Conservation (phyloP, 2,329 filamentous ascomycete genomes). For the Aureobasidium sp. region DNA sequence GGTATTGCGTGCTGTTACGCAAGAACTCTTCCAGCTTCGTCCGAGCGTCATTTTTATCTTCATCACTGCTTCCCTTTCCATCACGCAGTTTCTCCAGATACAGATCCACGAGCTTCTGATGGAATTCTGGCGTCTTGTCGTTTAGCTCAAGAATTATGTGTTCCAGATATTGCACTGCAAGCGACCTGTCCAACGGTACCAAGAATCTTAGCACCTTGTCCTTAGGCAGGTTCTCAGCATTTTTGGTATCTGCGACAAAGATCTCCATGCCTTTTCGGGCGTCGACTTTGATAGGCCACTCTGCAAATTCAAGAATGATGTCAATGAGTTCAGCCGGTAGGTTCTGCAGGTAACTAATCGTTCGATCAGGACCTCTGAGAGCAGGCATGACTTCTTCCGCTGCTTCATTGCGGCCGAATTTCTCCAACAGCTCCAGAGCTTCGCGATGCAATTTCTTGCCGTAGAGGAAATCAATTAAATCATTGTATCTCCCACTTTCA, state of each 20-base stretch:
- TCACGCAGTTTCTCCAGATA: slow-evolving; percentile 51
- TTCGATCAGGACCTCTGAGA: slow-evolving; percentile 74
- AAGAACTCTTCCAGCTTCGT: slow-evolving; percentile 67
- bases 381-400: slow-evolving; percentile 41
- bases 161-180: slow-evolving; percentile 79
- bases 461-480: slow-evolving; percentile 95
- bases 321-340: slow-evolving; percentile 82
- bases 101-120: slow-evolving; percentile 73
- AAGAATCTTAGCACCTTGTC: slow-evolving; percentile 70
- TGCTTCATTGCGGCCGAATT: slow-evolving; percentile 60
- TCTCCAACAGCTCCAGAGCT: slow-evolving; percentile 72
- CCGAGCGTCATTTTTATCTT: slow-evolving; percentile 28
- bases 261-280: slow-evolving; percentile 80
- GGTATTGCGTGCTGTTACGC: slow-evolving; percentile 70
- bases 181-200: slow-evolving; percentile 56
- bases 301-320: slow-evolving; percentile 81
- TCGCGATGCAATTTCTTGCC: slow-evolving; percentile 89
- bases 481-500: slow-evolving; percentile 80
- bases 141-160: slow-evolving; percentile 77
- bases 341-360: slow-evolving; percentile 83
- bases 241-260: slow-evolving; percentile 88
- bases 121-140: slow-evolving; percentile 72
- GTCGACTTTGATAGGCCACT: slow-evolving; percentile 73
- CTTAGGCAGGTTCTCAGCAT: slow-evolving; percentile 81
- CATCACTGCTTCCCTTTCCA: slow-evolving; percentile 24